Evolutionary conservation across 306 rosid genomes (phyloP).

Genomic region (Pterocarpus santalinus): DNA sequence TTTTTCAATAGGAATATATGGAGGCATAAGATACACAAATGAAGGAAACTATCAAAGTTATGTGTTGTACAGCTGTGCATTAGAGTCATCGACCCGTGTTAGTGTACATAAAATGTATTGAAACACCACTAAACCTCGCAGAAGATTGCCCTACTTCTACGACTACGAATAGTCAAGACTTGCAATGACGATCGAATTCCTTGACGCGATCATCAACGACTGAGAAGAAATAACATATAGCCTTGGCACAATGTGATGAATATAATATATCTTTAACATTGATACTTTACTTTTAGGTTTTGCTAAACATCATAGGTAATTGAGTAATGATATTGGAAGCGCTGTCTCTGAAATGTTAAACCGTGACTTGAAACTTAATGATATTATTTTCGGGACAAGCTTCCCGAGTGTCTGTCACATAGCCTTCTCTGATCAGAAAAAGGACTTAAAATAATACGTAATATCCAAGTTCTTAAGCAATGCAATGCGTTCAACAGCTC

Average conservation of each 20-base stretch:
- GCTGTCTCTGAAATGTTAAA: neutral
- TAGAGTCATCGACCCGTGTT: slow-evolving; percentile 42
- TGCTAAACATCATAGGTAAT: neutral
- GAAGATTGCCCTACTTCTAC: neutral
- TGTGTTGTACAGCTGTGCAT: slow-evolving; percentile 58
- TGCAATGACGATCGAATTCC: slow-evolving; percentile 27
- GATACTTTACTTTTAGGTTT: neutral
- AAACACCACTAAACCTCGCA: slow-evolving; percentile 32
- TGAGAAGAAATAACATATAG: slow-evolving; percentile 38
- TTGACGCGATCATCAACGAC: slow-evolving; percentile 31
- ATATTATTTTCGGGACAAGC: neutral
- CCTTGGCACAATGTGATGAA: neutral
- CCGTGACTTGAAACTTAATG: neutral
- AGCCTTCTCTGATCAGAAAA: neutral
- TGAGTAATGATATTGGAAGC: neutral
- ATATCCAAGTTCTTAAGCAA: neutral
- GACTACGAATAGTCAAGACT: slow-evolving; percentile 20
- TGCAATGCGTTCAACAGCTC: too few species aligned
- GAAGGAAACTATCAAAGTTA: slow-evolving; percentile 42
- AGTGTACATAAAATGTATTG: slow-evolving; percentile 51
- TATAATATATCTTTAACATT: neutral
- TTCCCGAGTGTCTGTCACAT: neutral
- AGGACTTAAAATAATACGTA: neutral
- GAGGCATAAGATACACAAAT: slow-evolving; percentile 39
- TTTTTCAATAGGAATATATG: slow-evolving; percentile 50